Conservation (phyloP, 1,139 yeast genomes). For the Zygotorulaspora mrakii region DNA sequence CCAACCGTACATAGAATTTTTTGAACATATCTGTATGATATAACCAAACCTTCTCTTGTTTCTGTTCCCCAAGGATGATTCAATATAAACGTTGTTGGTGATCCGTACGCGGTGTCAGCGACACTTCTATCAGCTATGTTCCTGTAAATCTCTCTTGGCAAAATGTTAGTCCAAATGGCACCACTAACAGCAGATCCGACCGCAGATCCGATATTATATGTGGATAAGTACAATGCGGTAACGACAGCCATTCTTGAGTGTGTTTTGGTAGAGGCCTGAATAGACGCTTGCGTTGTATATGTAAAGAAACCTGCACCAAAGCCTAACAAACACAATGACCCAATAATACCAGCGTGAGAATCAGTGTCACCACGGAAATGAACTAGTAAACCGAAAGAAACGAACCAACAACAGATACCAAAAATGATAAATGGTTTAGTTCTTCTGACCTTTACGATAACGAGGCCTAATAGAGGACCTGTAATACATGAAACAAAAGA, state of each 20-base stretch:
- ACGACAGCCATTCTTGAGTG: constrained; percentile 58
- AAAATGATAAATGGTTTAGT: constrained; percentile 56
- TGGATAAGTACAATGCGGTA: constrained; percentile 50
- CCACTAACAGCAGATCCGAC: constrained; percentile 43
- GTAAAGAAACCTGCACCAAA: constrained; percentile 72
- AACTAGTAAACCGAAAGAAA: constrained; percentile 54
- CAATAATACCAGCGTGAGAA: constrained; percentile 54
- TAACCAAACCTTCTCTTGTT: constrained; percentile 50
- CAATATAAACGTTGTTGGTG: constrained; percentile 47
- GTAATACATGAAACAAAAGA: constrained; percentile 62
- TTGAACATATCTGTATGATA: constrained; percentile 56
- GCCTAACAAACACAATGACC: constrained; percentile 61
- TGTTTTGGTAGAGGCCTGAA: constrained; percentile 51
- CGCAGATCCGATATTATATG: constrained; percentile 54
- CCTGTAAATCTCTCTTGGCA: constrained; percentile 38
- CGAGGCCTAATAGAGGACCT: constrained; percentile 54
- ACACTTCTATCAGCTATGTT: constrained; percentile 25
- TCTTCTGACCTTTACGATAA: constrained; percentile 48
- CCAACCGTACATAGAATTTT: constrained; percentile 54
- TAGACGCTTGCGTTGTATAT: constrained; percentile 60
- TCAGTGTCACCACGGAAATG: constrained; percentile 47
- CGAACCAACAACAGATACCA: constrained; percentile 52
- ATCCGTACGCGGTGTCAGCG: constrained; percentile 43
- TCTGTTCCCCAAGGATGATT: constrained; percentile 54
- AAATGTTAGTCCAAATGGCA: constrained; percentile 54